Conservation (phyloP, 805 yeast genomes). For the Barnettozyma salicaria region DNA sequence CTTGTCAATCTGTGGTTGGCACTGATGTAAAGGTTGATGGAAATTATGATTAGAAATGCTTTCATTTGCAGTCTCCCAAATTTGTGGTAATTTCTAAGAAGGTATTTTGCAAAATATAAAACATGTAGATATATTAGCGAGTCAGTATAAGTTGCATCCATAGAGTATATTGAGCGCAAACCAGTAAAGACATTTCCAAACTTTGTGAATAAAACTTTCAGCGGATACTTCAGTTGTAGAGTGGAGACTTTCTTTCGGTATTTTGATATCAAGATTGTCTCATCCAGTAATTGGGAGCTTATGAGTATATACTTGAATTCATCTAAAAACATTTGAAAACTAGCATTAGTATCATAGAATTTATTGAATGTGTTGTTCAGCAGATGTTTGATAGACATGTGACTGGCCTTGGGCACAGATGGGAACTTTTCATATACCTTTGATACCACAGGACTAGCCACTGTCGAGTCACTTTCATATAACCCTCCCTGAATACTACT, state of each 20-base stretch:
- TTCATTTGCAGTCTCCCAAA: slow-evolving; percentile 3
- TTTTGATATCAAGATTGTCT: slow-evolving; percentile 28
- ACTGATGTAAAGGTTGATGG: slow-evolving; percentile 8
- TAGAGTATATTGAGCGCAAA: neutral
- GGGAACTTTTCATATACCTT: neutral
- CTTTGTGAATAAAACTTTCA: neutral
- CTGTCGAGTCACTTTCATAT: slow-evolving; percentile 10
- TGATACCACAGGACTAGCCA: slow-evolving; percentile 4
- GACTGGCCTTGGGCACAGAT: neutral
- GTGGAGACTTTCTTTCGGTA: slow-evolving; percentile 17
- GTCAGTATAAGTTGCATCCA: neutral
- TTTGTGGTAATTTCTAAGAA: slow-evolving; percentile 5
- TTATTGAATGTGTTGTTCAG: neutral
- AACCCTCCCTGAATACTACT: neutral
- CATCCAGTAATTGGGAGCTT: slow-evolving; percentile 43
- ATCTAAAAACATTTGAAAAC: slow-evolving; percentile 34
- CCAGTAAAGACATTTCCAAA: slow-evolving; percentile 5
- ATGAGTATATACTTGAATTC: slow-evolving; percentile 46
- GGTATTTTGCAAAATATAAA: neutral
- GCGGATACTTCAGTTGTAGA: slow-evolving; percentile 1
- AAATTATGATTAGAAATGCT: slow-evolving; percentile 3
- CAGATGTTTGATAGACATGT: neutral
- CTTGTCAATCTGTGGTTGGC: slow-evolving; percentile 4
- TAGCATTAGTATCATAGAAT: slow-evolving; percentile 10
- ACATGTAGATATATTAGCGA: slow-evolving; percentile 2